Percentiles rank a stretch among this genome's conserved stretches.
phyloP scores from a whole-genome alignment of 2,329 filamentous ascomycete species.

The Penicillium occitanis region DNA sequence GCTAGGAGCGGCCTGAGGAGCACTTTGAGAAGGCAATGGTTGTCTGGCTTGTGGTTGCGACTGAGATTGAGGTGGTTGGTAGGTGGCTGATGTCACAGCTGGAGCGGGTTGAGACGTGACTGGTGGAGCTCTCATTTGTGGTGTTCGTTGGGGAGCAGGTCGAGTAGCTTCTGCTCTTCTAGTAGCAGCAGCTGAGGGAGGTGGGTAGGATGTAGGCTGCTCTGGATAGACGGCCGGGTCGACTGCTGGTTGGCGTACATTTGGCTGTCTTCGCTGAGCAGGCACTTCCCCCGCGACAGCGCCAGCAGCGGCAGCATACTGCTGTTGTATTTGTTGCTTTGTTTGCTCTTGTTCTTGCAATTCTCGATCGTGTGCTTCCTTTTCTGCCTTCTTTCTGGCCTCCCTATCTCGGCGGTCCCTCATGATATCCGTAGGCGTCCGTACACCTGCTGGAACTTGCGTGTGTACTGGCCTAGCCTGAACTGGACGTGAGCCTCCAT shows the following conservation, averaged over 20 bases:
- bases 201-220: slow-evolving; percentile 15
- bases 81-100: slow-evolving; percentile 20
- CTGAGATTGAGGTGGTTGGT: slow-evolving; percentile 21
- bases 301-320: slow-evolving; percentile 42
- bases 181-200: slow-evolving; percentile 11
- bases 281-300: slow-evolving; percentile 36
- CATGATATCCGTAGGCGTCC: slow-evolving; percentile 89
- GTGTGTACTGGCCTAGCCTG: slow-evolving; percentile 54
- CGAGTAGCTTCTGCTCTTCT: slow-evolving; percentile 18
- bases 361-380: slow-evolving; percentile 58
- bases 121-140: slow-evolving; percentile 26
- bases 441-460: slow-evolving; percentile 58
- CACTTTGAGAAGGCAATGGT: slow-evolving; percentile 26
- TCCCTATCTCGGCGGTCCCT: slow-evolving; percentile 77
- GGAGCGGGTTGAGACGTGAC: slow-evolving; percentile 14
- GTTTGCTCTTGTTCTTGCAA: slow-evolving; percentile 41
- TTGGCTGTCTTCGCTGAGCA: slow-evolving; percentile 26
- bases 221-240: slow-evolving; percentile 19
- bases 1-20: slow-evolving; percentile 24
- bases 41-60: slow-evolving; percentile 22
- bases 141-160: slow-evolving; percentile 19
- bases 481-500: slow-evolving; percentile 56
- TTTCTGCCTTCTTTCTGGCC: slow-evolving; percentile 66
- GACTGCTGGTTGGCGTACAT: slow-evolving; percentile 18
- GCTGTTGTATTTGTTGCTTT: slow-evolving; percentile 30